These are phyloP conservation scores for Diaporthe helianthi DNA, from an alignment of 2,329 filamentous ascomycete species.

Conservation along the genomic window DNA sequence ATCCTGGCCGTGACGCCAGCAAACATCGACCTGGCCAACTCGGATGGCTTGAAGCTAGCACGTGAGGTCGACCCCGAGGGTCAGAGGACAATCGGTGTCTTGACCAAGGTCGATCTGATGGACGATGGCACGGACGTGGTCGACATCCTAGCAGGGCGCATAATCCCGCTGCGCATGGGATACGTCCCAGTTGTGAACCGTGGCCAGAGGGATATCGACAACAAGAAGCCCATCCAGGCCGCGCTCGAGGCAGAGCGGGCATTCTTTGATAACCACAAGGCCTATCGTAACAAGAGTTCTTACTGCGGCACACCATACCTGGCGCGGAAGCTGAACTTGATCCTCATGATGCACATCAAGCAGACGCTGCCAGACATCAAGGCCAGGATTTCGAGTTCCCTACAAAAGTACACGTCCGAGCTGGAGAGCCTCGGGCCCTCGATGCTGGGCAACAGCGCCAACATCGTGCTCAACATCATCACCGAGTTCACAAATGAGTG, in stretches of 20 bases:
- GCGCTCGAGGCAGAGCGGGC: slow-evolving; percentile 93
- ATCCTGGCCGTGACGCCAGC: slow-evolving; percentile 95
- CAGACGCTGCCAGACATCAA: slow-evolving; percentile 99
- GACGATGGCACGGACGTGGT: slow-evolving; percentile 98
- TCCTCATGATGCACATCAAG: slow-evolving; percentile 99
- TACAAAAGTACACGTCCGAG: slow-evolving; percentile 90
- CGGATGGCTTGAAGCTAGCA: slow-evolving; percentile 94
- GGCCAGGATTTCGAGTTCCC: slow-evolving; percentile 89
- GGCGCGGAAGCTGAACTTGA: slow-evolving; percentile 95
- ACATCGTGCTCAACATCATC: slow-evolving; percentile 98
- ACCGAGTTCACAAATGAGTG: slow-evolving; percentile 99
- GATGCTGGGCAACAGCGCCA: slow-evolving; percentile 93
- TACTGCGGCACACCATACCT: slow-evolving; percentile 99
- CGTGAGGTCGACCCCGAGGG: slow-evolving; percentile 96
- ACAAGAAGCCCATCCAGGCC: slow-evolving; percentile 91
- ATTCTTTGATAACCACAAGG: slow-evolving; percentile 98
- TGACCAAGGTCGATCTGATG: slow-evolving; percentile 98
- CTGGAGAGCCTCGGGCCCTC: slow-evolving; percentile 86
- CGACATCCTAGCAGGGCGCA: slow-evolving; percentile 96
- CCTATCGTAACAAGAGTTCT: slow-evolving; percentile 96
- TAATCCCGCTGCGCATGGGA: slow-evolving; percentile 92
- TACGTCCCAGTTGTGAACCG: slow-evolving; percentile 97
- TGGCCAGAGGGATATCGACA: slow-evolving; percentile 97
- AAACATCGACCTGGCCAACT: slow-evolving; percentile 98
- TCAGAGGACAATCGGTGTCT: slow-evolving; percentile 91